Conservation (phyloP, 306 rosid genomes). For the Delonix regia region DNA sequence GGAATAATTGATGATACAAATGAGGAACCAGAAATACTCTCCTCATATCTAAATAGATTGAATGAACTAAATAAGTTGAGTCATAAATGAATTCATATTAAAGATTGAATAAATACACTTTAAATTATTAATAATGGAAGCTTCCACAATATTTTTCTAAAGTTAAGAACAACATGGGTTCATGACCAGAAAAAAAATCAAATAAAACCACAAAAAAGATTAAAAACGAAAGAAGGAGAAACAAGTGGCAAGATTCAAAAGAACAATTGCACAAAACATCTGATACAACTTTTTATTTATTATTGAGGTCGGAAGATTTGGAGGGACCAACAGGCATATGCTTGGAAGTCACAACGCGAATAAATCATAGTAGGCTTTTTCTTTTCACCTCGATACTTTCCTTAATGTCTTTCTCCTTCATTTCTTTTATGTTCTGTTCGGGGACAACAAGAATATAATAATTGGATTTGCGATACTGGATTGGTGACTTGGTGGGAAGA, state of each 20-base stretch:
- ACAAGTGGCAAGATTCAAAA: not conserved
- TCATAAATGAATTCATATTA: too few species aligned
- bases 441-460: not conserved
- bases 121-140: too few species aligned
- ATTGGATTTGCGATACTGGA: not conserved
- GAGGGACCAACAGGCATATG: not conserved
- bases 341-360: not conserved
- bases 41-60: too few species aligned
- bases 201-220: not conserved
- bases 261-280: not conserved
- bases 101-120: too few species aligned
- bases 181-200: too few species aligned
- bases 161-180: too few species aligned
- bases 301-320: not conserved
- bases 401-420: not conserved
- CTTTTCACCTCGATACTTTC: too few species aligned
- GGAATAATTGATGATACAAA: too few species aligned
- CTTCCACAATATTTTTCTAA: too few species aligned
- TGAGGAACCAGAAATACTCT: too few species aligned
- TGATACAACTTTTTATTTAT: not conserved
- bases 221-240: not conserved
- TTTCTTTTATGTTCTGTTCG: not conserved
- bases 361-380: not conserved
- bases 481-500: not conserved
- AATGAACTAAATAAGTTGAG: too few species aligned